These are phyloP conservation scores for Exophiala aquamarina DNA, from an alignment of 2,329 filamentous ascomycete genomes.

Conservation along the genomic window DNA sequence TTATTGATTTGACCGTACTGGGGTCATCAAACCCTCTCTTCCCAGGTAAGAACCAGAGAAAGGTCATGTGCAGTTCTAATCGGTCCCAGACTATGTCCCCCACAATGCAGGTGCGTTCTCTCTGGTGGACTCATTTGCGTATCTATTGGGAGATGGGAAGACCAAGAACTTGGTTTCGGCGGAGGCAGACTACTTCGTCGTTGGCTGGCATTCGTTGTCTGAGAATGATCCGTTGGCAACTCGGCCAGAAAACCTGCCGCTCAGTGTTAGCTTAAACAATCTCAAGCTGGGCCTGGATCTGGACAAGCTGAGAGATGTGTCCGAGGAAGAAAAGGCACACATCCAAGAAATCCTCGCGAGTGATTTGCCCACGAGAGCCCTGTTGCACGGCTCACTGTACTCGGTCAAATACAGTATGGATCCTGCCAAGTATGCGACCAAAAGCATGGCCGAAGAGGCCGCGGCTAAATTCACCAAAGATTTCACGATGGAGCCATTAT, in stretches of 20 bases:
- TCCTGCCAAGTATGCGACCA: too few relatives aligned
- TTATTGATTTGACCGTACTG: constrained; percentile 20
- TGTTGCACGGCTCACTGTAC: constrained; percentile 42
- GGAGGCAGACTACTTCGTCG: constrained; percentile 39
- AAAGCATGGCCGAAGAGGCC: constrained; percentile 33
- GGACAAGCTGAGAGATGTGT: too few relatives aligned
- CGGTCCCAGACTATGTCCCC: constrained; percentile 43
- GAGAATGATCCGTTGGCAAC: neutral
- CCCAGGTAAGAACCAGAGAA: too few relatives aligned
- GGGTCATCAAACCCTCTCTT: constrained; percentile 39
- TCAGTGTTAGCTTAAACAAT: constrained; percentile 3
- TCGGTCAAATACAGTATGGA: constrained; percentile 37
- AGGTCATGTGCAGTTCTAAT: too few relatives aligned
- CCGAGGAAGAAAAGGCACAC: too few relatives aligned
- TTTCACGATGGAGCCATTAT: constrained; percentile 22
- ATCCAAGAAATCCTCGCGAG: too few relatives aligned
- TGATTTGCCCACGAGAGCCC: constrained; percentile 3
- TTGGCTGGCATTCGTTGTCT: constrained; percentile 40
- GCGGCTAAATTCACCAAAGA: constrained; percentile 23
- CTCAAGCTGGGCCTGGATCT: too few relatives aligned
- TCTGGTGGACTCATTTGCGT: constrained; percentile 42
- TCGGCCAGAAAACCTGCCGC: neutral
- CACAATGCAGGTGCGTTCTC: constrained; percentile 46
- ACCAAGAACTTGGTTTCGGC: constrained; percentile 30
- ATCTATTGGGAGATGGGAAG: constrained; percentile 20